Conservation (phyloP, 306 rosid genomes). For the Datisca glomerata region DNA sequence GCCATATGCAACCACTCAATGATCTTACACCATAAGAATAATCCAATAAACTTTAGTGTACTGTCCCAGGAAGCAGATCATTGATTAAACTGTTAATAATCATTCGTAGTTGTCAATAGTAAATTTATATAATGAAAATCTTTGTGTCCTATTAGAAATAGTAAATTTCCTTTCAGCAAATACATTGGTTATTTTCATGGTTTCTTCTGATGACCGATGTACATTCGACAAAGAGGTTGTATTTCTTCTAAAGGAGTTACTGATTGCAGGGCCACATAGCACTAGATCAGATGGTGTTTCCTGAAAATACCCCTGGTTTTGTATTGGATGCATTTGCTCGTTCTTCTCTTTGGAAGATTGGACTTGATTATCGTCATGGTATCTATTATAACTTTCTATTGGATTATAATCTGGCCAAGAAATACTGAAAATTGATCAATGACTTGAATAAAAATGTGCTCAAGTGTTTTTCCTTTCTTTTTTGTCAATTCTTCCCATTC, state of each 20-base stretch:
- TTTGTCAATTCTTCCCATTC: constrained; percentile 9
- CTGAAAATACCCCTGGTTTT: constrained; percentile 87
- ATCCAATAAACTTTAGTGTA: too few relatives aligned
- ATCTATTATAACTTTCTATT: constrained; percentile 9
- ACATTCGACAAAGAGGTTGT: too few relatives aligned
- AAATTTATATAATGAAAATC: too few relatives aligned
- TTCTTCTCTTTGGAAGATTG: constrained; percentile 87
- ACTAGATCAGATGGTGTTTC: constrained; percentile 80
- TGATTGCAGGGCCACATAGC: constrained; percentile 86
- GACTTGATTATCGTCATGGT: constrained; percentile 98
- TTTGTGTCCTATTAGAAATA: too few relatives aligned
- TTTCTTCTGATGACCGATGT: not conserved
- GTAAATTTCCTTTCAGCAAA: too few relatives aligned
- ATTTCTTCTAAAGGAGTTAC: constrained; percentile 13
- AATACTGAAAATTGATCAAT: not conserved
- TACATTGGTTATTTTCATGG: not conserved
- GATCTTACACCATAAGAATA: too few relatives aligned
- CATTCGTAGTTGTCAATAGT: too few relatives aligned
- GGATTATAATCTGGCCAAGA: not conserved
- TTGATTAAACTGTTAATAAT: too few relatives aligned
- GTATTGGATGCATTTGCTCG: constrained; percentile 96
- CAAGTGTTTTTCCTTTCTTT: not conserved
- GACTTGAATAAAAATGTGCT: constrained; percentile 4
- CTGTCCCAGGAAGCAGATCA: too few relatives aligned
- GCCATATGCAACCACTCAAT: too few relatives aligned